These are phyloP conservation scores for Spizellomyces sp. DNA, from an alignment of 192 early-diverging fungal species.

Conservation along the genomic window DNA sequence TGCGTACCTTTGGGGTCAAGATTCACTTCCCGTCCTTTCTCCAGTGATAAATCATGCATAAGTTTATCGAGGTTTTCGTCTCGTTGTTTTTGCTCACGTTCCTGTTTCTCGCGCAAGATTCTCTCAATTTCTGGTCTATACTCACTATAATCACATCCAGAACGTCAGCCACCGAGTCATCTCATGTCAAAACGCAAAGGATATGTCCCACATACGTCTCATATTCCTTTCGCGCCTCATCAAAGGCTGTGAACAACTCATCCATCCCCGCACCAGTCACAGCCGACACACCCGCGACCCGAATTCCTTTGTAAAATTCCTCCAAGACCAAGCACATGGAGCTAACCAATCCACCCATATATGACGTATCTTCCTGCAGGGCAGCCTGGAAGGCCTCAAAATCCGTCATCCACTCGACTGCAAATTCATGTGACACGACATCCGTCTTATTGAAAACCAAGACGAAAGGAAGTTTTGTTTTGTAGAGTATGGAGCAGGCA, in stretches of 20 bases:
- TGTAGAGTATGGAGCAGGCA: constrained; percentile 96
- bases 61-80: constrained; percentile 73
- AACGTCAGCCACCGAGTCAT: neutral
- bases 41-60: constrained; percentile 86
- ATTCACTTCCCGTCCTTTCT: constrained; percentile 26
- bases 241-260: constrained; percentile 81
- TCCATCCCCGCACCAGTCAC: constrained; percentile 92
- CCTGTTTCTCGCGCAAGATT: constrained; percentile 68
- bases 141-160: constrained; percentile 44
- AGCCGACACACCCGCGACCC: constrained; percentile 80
- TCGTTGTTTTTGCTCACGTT: constrained; percentile 67
- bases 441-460: constrained; percentile 97
- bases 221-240: constrained; percentile 84
- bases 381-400: constrained; percentile 94
- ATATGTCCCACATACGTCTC: constrained; percentile 49
- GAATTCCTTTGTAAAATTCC: constrained; percentile 81
- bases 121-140: constrained; percentile 84
- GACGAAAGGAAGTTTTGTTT: constrained; percentile 94
- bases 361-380: constrained; percentile 76
- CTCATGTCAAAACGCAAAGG: neutral
- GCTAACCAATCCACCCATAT: constrained; percentile 92
- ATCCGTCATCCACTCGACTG: constrained; percentile 95
- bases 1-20: constrained; percentile 1
- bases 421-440: constrained; percentile 87
- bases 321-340: constrained; percentile 96